These are phyloP conservation scores for Globisporangium ultimum DNA, from an alignment of 352 stramenopile species.

Conservation along the genomic window DNA sequence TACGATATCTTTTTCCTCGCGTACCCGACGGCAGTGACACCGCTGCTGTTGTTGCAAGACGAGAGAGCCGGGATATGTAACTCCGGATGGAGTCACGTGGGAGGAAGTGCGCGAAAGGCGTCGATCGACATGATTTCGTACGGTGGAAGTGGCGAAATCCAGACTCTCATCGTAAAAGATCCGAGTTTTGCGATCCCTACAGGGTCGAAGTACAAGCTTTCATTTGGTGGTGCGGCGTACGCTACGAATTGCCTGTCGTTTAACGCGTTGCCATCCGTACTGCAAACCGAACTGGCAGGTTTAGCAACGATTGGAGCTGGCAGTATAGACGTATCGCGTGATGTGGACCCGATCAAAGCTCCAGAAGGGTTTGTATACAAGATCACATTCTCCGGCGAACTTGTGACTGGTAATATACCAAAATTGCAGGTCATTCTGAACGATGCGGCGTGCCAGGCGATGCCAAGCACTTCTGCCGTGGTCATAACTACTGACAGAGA, in stretches of 20 bases:
- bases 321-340: constrained; percentile 45
- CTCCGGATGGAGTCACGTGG: constrained; percentile 25
- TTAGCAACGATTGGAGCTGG: constrained; percentile 31
- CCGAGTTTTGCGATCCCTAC: constrained; percentile 11
- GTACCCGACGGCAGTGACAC: constrained; percentile 28
- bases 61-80: constrained; percentile 23
- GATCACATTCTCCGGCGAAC: constrained; percentile 67
- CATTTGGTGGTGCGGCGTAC: constrained; percentile 29
- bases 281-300: constrained; percentile 26
- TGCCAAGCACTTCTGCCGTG: constrained; percentile 22
- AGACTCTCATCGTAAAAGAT: constrained; percentile 46
- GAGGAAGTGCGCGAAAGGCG: constrained; percentile 40
- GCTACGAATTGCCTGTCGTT: constrained; percentile 37
- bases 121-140: constrained; percentile 37
- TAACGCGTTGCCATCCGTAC: constrained; percentile 12
- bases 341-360: constrained; percentile 32
- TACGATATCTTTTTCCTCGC: constrained; percentile 83
- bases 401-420: constrained; percentile 49
- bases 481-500: constrained; percentile 17
- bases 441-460: constrained; percentile 19
- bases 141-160: constrained; percentile 62
- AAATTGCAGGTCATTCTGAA: constrained; percentile 15
- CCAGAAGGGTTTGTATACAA: constrained; percentile 58
- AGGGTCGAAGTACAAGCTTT: constrained; percentile 39
- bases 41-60: constrained; percentile 29